These are phyloP conservation scores for Senna siamea DNA, from an alignment of 306 rosid species.

Conservation along the genomic window DNA sequence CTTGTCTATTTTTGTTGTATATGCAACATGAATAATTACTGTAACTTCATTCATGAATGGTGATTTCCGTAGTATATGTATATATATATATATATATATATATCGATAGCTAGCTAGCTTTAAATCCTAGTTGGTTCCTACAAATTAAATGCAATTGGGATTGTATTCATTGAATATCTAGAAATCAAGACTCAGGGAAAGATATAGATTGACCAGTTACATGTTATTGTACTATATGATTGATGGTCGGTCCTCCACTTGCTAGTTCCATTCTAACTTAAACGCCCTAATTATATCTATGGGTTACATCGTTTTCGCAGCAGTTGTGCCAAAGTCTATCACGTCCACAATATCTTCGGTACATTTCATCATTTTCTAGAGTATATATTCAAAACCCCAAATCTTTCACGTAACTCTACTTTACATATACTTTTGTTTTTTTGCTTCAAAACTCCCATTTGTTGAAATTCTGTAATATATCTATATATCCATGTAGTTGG, in stretches of 20 bases:
- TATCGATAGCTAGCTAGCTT: too few relatives aligned
- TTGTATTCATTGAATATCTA: too few relatives aligned
- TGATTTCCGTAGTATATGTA: too few relatives aligned
- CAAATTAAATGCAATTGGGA: too few relatives aligned
- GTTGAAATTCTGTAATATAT: conserved; percentile 1
- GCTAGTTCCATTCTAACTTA: too few relatives aligned
- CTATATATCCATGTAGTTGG: too few relatives aligned
- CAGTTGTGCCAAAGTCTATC: conserved; percentile 1
- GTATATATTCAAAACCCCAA: neutral
- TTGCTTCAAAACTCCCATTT: neutral
- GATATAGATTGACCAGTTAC: conserved; percentile 28
- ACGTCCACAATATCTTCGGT: neutral
- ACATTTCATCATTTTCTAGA: neutral
- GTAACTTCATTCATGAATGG: too few relatives aligned
- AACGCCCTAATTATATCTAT: neutral
- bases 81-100: too few relatives aligned
- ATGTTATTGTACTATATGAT: neutral
- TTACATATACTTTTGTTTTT: neutral
- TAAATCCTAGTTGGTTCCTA: too few relatives aligned
- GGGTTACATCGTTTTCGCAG: conserved; percentile 10
- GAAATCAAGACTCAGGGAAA: neutral
- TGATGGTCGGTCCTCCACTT: too few relatives aligned
- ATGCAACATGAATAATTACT: too few relatives aligned
- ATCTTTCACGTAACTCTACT: neutral
- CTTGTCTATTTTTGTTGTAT: too few relatives aligned